Percentiles rank a stretch among this genome's conserved stretches.
Evolutionary conservation across 768 basidiomycete species (phyloP).

Genomic region (Scleroderma citrinum): DNA sequence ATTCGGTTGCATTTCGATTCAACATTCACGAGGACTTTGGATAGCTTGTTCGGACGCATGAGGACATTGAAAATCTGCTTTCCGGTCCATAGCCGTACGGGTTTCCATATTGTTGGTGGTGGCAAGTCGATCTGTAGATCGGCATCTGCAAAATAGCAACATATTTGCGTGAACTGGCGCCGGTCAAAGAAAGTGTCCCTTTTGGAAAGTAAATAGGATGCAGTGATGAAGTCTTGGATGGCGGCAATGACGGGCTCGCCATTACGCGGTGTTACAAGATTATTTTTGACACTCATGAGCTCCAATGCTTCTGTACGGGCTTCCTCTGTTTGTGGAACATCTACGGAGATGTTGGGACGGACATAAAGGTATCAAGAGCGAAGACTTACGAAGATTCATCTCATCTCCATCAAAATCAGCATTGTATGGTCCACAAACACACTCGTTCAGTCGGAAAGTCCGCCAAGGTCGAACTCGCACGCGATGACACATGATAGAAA

Average conservation of each 20-base stretch:
- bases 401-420: slow-evolving; percentile 99
- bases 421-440: slow-evolving; percentile 98
- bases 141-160: slow-evolving; percentile 90
- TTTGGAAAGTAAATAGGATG: slow-evolving; percentile 89
- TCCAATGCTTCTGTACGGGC: slow-evolving; percentile 94
- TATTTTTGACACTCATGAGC: slow-evolving; percentile 95
- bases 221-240: slow-evolving; percentile 99
- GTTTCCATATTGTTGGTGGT: slow-evolving; percentile 91
- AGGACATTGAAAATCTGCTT: slow-evolving; percentile 98
- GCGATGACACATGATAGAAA: slow-evolving; percentile 98
- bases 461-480: slow-evolving; percentile 97
- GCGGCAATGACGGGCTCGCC: slow-evolving; percentile 99
- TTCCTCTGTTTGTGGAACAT: slow-evolving; percentile 98
- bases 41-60: slow-evolving; percentile 87
- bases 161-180: slow-evolving; percentile 93
- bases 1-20: slow-evolving; percentile 93
- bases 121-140: slow-evolving; percentile 92
- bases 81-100: slow-evolving; percentile 91
- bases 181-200: slow-evolving; percentile 93
- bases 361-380: slow-evolving; percentile 5
- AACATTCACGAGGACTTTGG: slow-evolving; percentile 85
- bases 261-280: slow-evolving; percentile 95
- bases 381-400: slow-evolving; percentile 90
- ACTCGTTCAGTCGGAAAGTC: slow-evolving; percentile 95
- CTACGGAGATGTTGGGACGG: slow-evolving; percentile 34